Evolutionary conservation across 1,284 basidiomycete genomes (phyloP), one percentile per base, ranked within the genome.

Genomic region (Nidula niveotomentosa): DNA sequence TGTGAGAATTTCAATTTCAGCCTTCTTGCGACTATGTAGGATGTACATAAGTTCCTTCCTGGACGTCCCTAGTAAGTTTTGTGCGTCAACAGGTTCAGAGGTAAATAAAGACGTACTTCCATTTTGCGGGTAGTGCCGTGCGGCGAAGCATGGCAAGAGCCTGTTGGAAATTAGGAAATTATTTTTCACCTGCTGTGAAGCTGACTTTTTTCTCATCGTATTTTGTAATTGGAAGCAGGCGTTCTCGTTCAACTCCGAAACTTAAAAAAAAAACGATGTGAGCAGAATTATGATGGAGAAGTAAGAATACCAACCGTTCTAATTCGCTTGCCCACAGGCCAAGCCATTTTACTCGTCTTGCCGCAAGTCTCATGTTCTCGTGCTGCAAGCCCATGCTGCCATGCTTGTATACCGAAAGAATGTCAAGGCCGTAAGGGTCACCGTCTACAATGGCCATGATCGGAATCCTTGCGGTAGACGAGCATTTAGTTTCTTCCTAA

Each of bases 351-450:
- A 94, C 66, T 15, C 91, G 78, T 33, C 76, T 71, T 0, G 91
- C 84, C 0, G 86, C 83, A 18, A 93, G 74, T 46, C 76, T 82
- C 9, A 71, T 76, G 36, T 76, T 80, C 65, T 93, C 88, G 64
- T 92, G 88, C 41, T 74, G 73, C 69, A 92, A 74, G 45, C 70
- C 74, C 52, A 66, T 69, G 60, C 88, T 91, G 10, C 90, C 89
- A 56, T 85, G 83, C 59, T 83, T 88, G 73, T 94, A 97, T 2
- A 91, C 89, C 0, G 90, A 90, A 2, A 94, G 78, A 56, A 98
- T 96, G 58, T 94, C 92, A 41, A 97, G 69, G 1, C 95, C 95
- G 67, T 92, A 91, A 0, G 94, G 88, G 68, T 98, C 95, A 0
- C 84, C 90, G 64, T 98, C 95, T 4, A 96, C 89, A n/a, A 97